Evolutionary conservation across 139 green algal genomes (phyloP), one percentile per base, ranked within the genome.

Genomic region (Tetradesmus lagerheimii): DNA sequence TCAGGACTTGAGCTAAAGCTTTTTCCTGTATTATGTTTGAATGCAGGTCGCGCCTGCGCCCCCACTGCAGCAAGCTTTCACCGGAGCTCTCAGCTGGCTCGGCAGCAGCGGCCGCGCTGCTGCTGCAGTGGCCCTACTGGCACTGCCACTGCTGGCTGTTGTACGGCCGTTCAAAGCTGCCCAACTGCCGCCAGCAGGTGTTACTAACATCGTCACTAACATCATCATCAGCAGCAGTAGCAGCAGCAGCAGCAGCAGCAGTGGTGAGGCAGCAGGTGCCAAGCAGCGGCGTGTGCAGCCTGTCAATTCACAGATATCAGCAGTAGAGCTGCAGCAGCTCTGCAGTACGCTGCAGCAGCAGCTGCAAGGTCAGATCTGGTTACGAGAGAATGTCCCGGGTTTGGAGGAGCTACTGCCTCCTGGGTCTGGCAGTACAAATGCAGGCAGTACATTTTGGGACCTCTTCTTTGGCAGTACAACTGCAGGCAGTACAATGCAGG

Each of bases 61-160:
- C 38, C 35, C 53, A 0, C 34, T 35, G 5, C 82, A 87, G 82
- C 82, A 78, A 35, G 20, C 64, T 5, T 15, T 87, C 6, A 9
- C 23, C 2, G 64, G 5, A 34, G 53, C 35, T 20, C 31, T 53
- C 15, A 27, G 38, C 23, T 37, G 53, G 57, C 1, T 87, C 57
- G 37, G 57, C 53, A 50, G 37, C 18, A 57, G 53, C 35, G 41
- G 20, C 34, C 64, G 31, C 11, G 57, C 53, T 31, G 47, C 66
- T n/a, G 82, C 82, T 53, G 82, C 82, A 87, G 82, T 45, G 41
- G 82, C 82, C 38, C 45, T 87, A 57, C 82, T 87, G 2, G 82
- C 82, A 4, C n/a, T 87, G 57, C 82, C 82, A 16, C 82, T 87
- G 57, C 53, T 87, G 34, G 82, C 82, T 8, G 64, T 87, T 78